Evolutionary conservation across 768 basidiomycete species (phyloP).

Genomic region (Lentinula sp.): DNA sequence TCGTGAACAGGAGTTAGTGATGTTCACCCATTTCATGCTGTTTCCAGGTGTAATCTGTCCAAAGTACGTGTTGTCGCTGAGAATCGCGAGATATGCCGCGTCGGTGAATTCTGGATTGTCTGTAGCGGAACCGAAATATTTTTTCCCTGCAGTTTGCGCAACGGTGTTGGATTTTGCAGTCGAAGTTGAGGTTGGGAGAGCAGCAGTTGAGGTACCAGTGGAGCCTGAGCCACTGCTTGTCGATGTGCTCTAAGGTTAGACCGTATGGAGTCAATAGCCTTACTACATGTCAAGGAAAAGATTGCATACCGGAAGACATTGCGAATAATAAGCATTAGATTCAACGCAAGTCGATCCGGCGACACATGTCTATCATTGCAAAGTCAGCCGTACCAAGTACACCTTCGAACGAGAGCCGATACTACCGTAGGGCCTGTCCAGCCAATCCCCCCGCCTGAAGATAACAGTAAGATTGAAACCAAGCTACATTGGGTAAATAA

Average conservation of each 20-base stretch:
- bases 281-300: neutral
- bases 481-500: neutral
- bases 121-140: slow-evolving; percentile 45
- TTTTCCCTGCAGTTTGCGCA: slow-evolving; percentile 37
- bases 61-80: slow-evolving; percentile 34
- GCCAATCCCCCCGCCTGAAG: slow-evolving; percentile 18
- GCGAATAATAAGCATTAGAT: slow-evolving; percentile 36
- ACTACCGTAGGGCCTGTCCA: slow-evolving; percentile 26
- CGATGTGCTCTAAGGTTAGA: neutral
- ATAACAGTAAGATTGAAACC: neutral
- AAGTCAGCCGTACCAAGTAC: neutral
- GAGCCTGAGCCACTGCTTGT: neutral
- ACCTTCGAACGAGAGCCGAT: neutral
- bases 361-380: slow-evolving; percentile 27
- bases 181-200: slow-evolving; percentile 11
- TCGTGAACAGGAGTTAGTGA: neutral
- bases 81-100: slow-evolving; percentile 29
- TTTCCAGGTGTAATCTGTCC: slow-evolving; percentile 44
- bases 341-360: slow-evolving; percentile 31
- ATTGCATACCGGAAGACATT: slow-evolving; percentile 29
- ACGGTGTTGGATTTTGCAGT: slow-evolving; percentile 21
- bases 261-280: neutral
- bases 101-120: slow-evolving; percentile 43
- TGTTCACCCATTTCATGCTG: slow-evolving; percentile 50
- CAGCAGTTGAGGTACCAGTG: slow-evolving; percentile 3